A percentile compares a stretch with the other conserved stretches of the same genome.
Evolutionary conservation across 257 asterid species (phyloP).

Genomic region (Solanum megistacrolobum): DNA sequence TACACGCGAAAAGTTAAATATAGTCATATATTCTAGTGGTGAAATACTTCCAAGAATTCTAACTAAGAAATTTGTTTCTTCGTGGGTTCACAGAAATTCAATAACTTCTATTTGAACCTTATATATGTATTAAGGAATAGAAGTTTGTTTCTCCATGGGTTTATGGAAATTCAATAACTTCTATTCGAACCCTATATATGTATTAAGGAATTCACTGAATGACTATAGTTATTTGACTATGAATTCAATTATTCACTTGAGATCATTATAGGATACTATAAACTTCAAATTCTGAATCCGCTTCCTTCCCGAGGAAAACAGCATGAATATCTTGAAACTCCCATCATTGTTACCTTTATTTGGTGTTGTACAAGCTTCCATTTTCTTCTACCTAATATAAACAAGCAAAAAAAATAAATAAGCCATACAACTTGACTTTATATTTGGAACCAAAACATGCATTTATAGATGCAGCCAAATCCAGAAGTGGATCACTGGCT

Average conservation of each 20-base stretch:
- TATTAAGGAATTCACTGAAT: not conserved
- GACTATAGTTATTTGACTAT: not conserved
- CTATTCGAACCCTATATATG: not conserved
- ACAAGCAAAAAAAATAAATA: not conserved
- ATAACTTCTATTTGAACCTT: not conserved
- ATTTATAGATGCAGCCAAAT: not conserved
- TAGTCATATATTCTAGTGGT: no score
- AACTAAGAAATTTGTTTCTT: not conserved
- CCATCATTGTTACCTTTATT: not conserved
- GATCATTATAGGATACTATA: no score
- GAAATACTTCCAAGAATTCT: not conserved
- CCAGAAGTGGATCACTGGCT: not conserved
- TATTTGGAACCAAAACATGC: not conserved
- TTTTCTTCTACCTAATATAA: not conserved
- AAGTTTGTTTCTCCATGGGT: not conserved
- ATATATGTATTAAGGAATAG: not conserved
- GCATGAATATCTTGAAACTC: not conserved
- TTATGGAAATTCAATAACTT: not conserved
- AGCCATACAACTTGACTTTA: not conserved
- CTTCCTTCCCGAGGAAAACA: not conserved
- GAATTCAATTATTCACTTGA: not conserved
- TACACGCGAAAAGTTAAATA: no score
- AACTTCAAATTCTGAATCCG: not conserved
- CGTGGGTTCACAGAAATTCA: not conserved
- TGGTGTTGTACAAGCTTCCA: not conserved